These are phyloP conservation scores for Neobulgaria alba DNA, from an alignment of 2,329 filamentous ascomycete species.

Conservation along the genomic window DNA sequence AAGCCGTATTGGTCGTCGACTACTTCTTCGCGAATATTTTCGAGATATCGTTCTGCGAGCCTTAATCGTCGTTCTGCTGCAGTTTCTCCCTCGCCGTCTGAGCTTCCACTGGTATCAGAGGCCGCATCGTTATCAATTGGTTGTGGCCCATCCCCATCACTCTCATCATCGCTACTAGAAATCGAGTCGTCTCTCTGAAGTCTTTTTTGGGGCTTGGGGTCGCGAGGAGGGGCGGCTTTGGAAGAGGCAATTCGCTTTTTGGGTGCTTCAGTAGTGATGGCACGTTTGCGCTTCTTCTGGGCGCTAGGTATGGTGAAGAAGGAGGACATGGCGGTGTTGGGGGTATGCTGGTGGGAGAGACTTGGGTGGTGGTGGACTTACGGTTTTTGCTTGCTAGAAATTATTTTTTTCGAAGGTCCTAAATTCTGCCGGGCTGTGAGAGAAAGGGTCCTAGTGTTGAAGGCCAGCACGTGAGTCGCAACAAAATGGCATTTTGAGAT, in stretches of 20 bases:
- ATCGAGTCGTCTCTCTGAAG: slow-evolving; percentile 54
- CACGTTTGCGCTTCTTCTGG: slow-evolving; percentile 83
- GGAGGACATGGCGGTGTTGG: slow-evolving; percentile 61
- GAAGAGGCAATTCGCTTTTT: slow-evolving; percentile 48
- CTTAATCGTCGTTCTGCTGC: slow-evolving; percentile 79
- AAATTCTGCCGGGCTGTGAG: slow-evolving; percentile 5
- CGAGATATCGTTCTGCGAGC: slow-evolving; percentile 85
- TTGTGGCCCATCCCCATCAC: slow-evolving; percentile 44
- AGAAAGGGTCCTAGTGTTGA: too few species aligned
- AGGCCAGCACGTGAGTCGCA: too few species aligned
- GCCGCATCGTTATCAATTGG: slow-evolving; percentile 51
- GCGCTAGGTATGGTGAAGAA: slow-evolving; percentile 88
- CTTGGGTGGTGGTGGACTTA: too few species aligned
- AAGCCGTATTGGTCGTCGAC: slow-evolving; percentile 80
- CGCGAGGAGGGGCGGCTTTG: slow-evolving; percentile 28
- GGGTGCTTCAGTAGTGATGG: slow-evolving; percentile 42
- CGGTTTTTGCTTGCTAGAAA: slow-evolving; percentile 10
- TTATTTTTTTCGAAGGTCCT: too few species aligned
- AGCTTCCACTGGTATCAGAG: slow-evolving; percentile 44
- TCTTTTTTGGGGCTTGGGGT: slow-evolving; percentile 19
- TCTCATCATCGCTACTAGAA: slow-evolving; percentile 72
- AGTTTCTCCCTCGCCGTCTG: slow-evolving; percentile 68
- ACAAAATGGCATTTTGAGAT: too few species aligned
- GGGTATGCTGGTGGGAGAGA: not conserved
- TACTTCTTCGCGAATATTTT: slow-evolving; percentile 78